phyloP scores from a whole-genome alignment of 495 filamentous ascomycete species.

The Mytilinidion resinicola region DNA sequence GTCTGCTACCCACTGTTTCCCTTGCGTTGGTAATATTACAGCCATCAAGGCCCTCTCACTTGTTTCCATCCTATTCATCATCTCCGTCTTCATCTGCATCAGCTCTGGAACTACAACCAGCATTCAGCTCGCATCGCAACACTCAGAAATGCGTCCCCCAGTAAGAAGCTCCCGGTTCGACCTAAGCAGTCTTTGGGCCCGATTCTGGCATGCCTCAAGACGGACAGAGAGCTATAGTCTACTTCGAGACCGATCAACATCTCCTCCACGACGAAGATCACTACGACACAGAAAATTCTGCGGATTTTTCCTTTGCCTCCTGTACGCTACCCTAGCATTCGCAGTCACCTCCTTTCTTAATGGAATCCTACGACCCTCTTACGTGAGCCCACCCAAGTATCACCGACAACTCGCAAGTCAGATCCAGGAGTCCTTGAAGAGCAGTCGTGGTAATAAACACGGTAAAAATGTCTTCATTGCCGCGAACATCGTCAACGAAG shows the following conservation, averaged over 20 bases:
- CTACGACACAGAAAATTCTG: background rate
- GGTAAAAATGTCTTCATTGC: slow-evolving; percentile 67
- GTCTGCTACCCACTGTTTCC: no score
- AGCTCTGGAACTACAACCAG: no score
- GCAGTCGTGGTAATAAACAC: slow-evolving; percentile 54
- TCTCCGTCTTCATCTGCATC: no score
- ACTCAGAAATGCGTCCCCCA: no score
- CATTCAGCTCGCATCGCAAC: no score
- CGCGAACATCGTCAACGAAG: slow-evolving; percentile 61
- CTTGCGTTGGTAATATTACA: no score
- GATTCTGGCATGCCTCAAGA: background rate
- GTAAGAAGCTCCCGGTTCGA: background rate
- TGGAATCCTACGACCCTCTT: background rate
- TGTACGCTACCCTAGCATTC: background rate
- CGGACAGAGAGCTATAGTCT: no score
- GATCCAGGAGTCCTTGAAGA: background rate
- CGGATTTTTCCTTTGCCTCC: background rate
- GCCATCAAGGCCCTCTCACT: no score
- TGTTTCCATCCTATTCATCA: no score
- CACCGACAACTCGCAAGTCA: background rate
- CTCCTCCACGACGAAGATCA: no score
- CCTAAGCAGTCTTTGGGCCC: background rate
- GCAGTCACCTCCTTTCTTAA: background rate
- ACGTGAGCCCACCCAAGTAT: background rate
- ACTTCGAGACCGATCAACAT: no score